Conservation (phyloP, 495 filamentous ascomycete genomes). For the Annulohypoxylon nitens region DNA sequence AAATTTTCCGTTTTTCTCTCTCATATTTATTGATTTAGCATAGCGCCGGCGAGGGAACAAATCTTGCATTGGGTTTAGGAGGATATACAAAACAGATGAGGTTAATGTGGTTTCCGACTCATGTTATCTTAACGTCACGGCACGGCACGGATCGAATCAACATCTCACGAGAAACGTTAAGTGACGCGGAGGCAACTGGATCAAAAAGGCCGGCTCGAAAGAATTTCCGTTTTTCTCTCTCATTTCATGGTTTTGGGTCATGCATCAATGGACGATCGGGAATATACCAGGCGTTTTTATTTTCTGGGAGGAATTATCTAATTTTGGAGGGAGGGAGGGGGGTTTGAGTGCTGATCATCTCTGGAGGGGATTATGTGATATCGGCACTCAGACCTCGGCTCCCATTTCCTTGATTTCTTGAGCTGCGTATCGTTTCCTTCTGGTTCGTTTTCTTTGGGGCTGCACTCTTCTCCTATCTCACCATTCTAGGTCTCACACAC, state of each 20-base stretch:
- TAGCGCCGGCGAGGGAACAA: constrained; percentile 43
- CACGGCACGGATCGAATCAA: constrained; percentile 27
- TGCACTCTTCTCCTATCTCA: constrained; percentile 27
- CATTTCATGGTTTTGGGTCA: constrained; percentile 17
- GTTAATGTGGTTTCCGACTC: constrained; percentile 38
- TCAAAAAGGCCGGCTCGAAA: constrained; percentile 19
- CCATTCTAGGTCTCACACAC: constrained; percentile 18
- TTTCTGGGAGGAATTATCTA: constrained; percentile 23
- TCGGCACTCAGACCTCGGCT: not conserved
- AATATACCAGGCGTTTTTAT: constrained; percentile 45
- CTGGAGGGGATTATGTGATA: constrained; percentile 18
- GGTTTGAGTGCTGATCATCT: constrained; percentile 23
- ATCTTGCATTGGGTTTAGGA: constrained; percentile 37
- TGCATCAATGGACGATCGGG: constrained; percentile 33
- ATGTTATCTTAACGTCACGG: constrained; percentile 25
- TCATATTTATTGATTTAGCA: constrained; percentile 40
- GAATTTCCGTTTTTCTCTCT: constrained; percentile 1
- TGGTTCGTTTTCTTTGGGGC: constrained; percentile 10
- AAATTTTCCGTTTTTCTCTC: constrained; percentile 5
- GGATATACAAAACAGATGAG: constrained; percentile 42
- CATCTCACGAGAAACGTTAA: constrained; percentile 38
- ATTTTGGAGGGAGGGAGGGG: constrained; percentile 4
- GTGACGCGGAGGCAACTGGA: constrained; percentile 22
- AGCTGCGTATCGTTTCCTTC: constrained; percentile 21
- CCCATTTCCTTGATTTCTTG: constrained; percentile 8